A percentile compares a stretch with the other conserved stretches of the same genome.
Conservation (phyloP, 2,329 filamentous ascomycete species). For the Hypoxylon sp. region DNA sequence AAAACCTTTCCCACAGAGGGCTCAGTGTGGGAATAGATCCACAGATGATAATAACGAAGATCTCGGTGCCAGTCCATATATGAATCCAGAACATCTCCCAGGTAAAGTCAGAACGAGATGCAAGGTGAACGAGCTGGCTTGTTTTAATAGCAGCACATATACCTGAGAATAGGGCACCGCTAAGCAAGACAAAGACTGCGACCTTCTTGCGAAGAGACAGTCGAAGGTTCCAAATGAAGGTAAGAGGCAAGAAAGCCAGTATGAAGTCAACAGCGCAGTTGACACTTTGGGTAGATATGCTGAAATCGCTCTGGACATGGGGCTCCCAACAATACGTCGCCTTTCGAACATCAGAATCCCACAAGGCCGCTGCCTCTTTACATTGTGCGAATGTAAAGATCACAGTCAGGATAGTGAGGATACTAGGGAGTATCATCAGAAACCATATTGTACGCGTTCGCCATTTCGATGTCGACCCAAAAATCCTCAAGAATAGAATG, state of each 20-base stretch:
- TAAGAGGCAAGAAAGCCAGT: not conserved
- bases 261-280: not conserved
- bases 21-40: constrained; percentile 15
- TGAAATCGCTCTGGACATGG: not conserved
- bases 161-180: not conserved
- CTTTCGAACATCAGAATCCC: not conserved
- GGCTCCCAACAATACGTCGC: not conserved
- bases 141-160: not conserved
- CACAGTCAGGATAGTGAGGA: not conserved
- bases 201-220: not conserved
- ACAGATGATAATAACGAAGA: constrained; percentile 23
- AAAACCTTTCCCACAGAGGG: constrained; percentile 3
- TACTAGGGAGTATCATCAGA: not conserved
- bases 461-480: constrained; percentile 8
- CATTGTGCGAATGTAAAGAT: constrained; percentile 34
- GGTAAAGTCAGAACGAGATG: not conserved
- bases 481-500: constrained; percentile 22
- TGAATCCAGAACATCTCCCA: constrained; percentile 10
- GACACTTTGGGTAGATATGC: not conserved
- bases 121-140: not conserved
- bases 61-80: constrained; percentile 11
- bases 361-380: not conserved
- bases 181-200: not conserved
- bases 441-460: not conserved
- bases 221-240: not conserved